Conservation (phyloP, 1,284 basidiomycete genomes). For the Somion occarium region DNA sequence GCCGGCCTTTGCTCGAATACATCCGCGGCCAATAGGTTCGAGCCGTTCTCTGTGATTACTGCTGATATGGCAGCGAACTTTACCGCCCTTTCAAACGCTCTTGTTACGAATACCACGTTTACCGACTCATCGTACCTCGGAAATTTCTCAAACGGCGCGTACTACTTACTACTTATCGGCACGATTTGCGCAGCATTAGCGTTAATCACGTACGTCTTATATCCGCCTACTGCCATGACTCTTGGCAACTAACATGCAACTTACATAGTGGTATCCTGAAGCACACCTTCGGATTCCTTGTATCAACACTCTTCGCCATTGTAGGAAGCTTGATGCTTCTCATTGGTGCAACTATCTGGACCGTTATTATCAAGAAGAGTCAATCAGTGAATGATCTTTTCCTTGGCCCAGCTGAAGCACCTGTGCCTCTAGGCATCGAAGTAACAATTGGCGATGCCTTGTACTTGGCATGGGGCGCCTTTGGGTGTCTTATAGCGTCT, state of each 20-base stretch:
- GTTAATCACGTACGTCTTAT: conserved; percentile 48
- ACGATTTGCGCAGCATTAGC: conserved; percentile 63
- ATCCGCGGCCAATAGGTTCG: conserved; percentile 52
- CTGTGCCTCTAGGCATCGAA: conserved; percentile 52
- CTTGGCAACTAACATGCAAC: conserved; percentile 1
- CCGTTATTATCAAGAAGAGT: conserved; percentile 62
- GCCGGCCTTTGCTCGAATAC: conserved; percentile 62
- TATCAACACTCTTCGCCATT: conserved; percentile 59
- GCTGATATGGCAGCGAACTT: conserved; percentile 65
- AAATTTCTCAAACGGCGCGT: conserved; percentile 60
- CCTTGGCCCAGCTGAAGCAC: conserved; percentile 32
- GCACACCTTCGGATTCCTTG: conserved; percentile 59
- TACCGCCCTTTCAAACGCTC: conserved; percentile 46
- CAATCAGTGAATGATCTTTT: conserved; percentile 52
- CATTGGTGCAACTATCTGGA: conserved; percentile 72
- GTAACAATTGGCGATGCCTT: conserved; percentile 59
- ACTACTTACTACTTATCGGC: conserved; percentile 70
- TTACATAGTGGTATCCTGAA: conserved; percentile 57
- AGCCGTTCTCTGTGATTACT: conserved; percentile 56
- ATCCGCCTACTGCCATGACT: conserved; percentile 9
- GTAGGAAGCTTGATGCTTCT: conserved; percentile 59
- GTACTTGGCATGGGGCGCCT: conserved; percentile 66
- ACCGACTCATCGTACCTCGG: conserved; percentile 59
- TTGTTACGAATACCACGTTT: conserved; percentile 53
- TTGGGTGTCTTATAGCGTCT: conserved; percentile 57